Evolutionary conservation across 2,329 filamentous ascomycete genomes (phyloP), one percentile per base, ranked within the genome.

Genomic region (Exophiala alcalophila): DNA sequence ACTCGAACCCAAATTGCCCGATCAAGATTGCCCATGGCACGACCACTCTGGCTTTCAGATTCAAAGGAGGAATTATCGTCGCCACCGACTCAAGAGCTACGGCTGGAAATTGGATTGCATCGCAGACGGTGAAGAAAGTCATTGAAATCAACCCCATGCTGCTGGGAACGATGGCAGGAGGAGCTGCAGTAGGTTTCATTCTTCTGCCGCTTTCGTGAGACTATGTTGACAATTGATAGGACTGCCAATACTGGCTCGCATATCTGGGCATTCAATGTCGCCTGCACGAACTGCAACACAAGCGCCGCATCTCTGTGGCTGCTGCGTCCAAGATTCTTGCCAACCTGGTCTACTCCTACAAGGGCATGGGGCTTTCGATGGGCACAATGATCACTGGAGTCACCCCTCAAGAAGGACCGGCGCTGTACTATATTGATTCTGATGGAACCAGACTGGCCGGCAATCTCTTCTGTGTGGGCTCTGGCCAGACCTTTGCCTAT

Each of bases 11-110:
- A 47, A 81, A 86, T 70, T 96, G 90, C 70, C 92, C 92, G 58
- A 98, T 98, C 79, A 98, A 98, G 79, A 90, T 98, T 61, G 92
- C 92, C 53, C 92, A 98, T 80, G 92, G 92, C 64, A 98, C 92
- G 50, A 98, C 92, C 47, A 98, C 92, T 38, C 82, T 98, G 50
- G 91, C 90, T 52, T 98, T 98, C 78, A 83, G 91, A 65, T 98
- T 97, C 78, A 83, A 97, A 72, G 90, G 90, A 61, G 92, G 92
- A 64, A 97, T 98, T 71, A 94, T 98, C 63, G 91, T 98, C 38
- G 91, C 91, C 40, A 98, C 92, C 47, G 92, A 98, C 72, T 98
- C 92, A 48, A 83, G 92, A 71, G 92, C 92, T 48, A 95, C 92
- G 33, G 91, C 92, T 20, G 92, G 92, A 61, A 94, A 92, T 79